Base-by-base conservation (phyloP, 768 basidiomycete species). In the Leccinum barrowsii region DNA sequence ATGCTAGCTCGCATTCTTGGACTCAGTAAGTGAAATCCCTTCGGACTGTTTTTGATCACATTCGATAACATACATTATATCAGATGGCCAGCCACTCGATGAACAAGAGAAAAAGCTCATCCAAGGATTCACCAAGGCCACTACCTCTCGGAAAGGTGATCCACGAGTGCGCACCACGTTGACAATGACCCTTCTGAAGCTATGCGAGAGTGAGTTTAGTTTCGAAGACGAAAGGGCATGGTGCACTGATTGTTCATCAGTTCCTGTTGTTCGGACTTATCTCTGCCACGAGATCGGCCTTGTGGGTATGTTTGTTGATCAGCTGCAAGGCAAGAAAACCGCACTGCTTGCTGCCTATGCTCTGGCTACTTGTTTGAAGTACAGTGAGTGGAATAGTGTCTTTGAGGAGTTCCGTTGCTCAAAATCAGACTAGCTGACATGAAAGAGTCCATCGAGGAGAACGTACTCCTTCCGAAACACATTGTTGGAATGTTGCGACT, bases 291-390 rank as follows among this genome's bases (percentile, higher is more conserved):
- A 63, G 17, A 54, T 55, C 10, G 2, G 32, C 2, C 17, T 66
- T 13, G 30, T 64, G 19, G 42, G 48, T 4, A 5, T 52, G 19
- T 62, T 70, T 68, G 8, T 50, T 12, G 3, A 35, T 52, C 68
- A 68, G n/a, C 24, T 69, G 37, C 54, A 54, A 44, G 54, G 48
- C 2, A 65, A 62, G 52, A 52, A 64, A 5, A 58, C 34, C 1
- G 60, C 67, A 5, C 42, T 70, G 10, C 59, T 70, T 7, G 65
- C 63, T 26, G 65, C 65, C 6, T 70, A 70, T 7, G 65, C 65
- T 1, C 52, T 70, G 28, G 37, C 51, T 1, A 56, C 32, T 4
- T 70, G 63, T 51, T 15, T 70, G 55, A 52, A 61, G 44, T 13
- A 60, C 2, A 0, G 67, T 69, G 19, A 50, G 67, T 56, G 1